phyloP scores from a whole-genome alignment of 2,329 filamentous ascomycete species.

The Fusarium metavorans region DNA sequence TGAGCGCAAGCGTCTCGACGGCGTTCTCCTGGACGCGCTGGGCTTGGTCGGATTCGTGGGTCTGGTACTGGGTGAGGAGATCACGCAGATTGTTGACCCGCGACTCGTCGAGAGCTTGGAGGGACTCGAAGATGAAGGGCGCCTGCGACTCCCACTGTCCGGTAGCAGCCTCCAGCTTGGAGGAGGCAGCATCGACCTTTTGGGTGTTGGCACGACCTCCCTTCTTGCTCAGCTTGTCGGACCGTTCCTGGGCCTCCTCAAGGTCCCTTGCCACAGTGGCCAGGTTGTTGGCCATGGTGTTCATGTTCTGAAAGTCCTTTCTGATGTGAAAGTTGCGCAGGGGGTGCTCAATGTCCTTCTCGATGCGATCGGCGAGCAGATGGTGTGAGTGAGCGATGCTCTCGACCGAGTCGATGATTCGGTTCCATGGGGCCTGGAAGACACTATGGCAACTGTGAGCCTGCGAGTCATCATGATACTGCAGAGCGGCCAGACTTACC shows the following conservation, averaged over 20 bases:
- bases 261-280: constrained; percentile 84
- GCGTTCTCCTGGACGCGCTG: constrained; percentile 80
- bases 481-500: constrained; percentile 68
- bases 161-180: constrained; percentile 80
- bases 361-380: constrained; percentile 82
- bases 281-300: constrained; percentile 85
- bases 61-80: constrained; percentile 91
- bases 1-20: constrained; percentile 82
- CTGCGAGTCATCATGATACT: background rate
- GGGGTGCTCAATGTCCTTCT: constrained; percentile 87
- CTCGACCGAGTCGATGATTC: constrained; percentile 83
- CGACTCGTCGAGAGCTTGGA: constrained; percentile 91
- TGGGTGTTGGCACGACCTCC: constrained; percentile 80
- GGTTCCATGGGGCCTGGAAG: constrained; percentile 91
- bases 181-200: constrained; percentile 80
- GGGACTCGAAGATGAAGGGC: constrained; percentile 92
- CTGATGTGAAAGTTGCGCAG: constrained; percentile 79
- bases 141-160: constrained; percentile 94
- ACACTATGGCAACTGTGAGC: constrained; percentile 68
- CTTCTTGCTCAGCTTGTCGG: constrained; percentile 86
- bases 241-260: constrained; percentile 84
- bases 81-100: constrained; percentile 92
- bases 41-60: constrained; percentile 89
- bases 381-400: constrained; percentile 87
- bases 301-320: constrained; percentile 85